phyloP scores from a whole-genome alignment of 352 stramenopile species.

The Pythium aristosporum region DNA sequence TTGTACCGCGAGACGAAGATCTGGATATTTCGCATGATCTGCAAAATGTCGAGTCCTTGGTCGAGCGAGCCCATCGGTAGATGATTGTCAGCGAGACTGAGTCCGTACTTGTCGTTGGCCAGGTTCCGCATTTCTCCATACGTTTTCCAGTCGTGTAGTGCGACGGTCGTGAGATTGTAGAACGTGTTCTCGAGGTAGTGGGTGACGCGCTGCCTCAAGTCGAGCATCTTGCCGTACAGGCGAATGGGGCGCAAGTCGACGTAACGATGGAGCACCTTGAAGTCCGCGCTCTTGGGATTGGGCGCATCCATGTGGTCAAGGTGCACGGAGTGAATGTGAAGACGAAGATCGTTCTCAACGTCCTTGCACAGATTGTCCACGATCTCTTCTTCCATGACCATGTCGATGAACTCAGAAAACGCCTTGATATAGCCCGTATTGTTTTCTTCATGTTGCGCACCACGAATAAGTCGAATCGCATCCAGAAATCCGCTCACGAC shows the following conservation, averaged over 20 bases:
- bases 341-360: slow-evolving; percentile 93
- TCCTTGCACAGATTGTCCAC: slow-evolving; percentile 89
- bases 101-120: slow-evolving; percentile 91
- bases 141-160: slow-evolving; percentile 95
- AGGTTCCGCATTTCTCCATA: slow-evolving; percentile 94
- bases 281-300: slow-evolving; percentile 82
- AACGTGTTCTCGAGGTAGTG: slow-evolving; percentile 94
- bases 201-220: slow-evolving; percentile 85
- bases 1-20: slow-evolving; percentile 91
- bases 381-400: slow-evolving; percentile 84
- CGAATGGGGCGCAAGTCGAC: slow-evolving; percentile 85
- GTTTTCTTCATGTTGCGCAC: slow-evolving; percentile 73
- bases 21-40: slow-evolving; percentile 96
- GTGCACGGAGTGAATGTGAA: slow-evolving; percentile 88
- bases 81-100: slow-evolving; percentile 90
- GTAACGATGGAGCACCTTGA: slow-evolving; percentile 85
- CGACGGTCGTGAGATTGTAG: slow-evolving; percentile 94
- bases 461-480: slow-evolving; percentile 68
- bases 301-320: slow-evolving; percentile 84
- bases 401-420: slow-evolving; percentile 80
- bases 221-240: slow-evolving; percentile 86
- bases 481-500: slow-evolving; percentile 79
- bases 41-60: slow-evolving; percentile 91
- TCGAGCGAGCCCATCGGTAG: slow-evolving; percentile 93
- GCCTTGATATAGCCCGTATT: slow-evolving; percentile 66